phyloP scores from a whole-genome alignment of 2,329 filamentous ascomycete genomes.

The Nothophoma quercina region DNA sequence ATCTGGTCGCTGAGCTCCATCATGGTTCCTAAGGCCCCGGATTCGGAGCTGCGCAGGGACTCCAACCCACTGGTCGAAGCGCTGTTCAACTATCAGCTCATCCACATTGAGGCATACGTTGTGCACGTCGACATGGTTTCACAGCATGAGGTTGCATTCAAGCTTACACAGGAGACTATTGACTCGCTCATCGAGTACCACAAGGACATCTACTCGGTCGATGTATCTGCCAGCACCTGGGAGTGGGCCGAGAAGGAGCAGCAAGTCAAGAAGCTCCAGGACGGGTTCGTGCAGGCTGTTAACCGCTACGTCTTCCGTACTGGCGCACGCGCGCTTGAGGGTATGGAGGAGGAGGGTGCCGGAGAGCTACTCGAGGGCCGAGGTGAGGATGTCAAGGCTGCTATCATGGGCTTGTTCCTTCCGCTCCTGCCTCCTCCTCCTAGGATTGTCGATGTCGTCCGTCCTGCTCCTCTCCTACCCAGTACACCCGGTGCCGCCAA shows the following conservation, averaged over 20 bases:
- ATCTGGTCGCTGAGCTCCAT: constrained; percentile 95
- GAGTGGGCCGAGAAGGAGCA: constrained; percentile 96
- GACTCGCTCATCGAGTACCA: constrained; percentile 93
- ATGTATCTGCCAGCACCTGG: constrained; percentile 87
- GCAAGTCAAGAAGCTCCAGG: constrained; percentile 96
- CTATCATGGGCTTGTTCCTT: constrained; percentile 82
- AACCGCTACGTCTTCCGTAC: constrained; percentile 98
- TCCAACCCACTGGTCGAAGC: constrained; percentile 83
- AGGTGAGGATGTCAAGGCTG: constrained; percentile 91
- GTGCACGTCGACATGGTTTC: constrained; percentile 99
- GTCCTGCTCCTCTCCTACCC: constrained; percentile 83
- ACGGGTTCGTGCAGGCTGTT: constrained; percentile 93
- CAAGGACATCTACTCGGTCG: constrained; percentile 91
- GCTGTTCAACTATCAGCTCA: constrained; percentile 89
- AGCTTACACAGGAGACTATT: constrained; percentile 94
- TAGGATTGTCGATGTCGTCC: constrained; percentile 86
- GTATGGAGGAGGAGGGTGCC: constrained; percentile 93
- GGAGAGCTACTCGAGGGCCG: constrained; percentile 91
- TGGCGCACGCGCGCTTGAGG: constrained; percentile 86
- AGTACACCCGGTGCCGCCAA: constrained; percentile 76
- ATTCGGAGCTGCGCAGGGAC: constrained; percentile 83
- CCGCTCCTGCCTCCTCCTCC: constrained; percentile 87
- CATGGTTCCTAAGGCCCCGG: constrained; percentile 89
- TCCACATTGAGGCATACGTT: constrained; percentile 96
- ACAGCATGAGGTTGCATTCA: constrained; percentile 96